A percentile compares a stretch with the other conserved stretches of the same genome.
Evolutionary conservation across 2,329 filamentous ascomycete genomes (phyloP).

Genomic region (Paecilomyces dactylethromorphus): DNA sequence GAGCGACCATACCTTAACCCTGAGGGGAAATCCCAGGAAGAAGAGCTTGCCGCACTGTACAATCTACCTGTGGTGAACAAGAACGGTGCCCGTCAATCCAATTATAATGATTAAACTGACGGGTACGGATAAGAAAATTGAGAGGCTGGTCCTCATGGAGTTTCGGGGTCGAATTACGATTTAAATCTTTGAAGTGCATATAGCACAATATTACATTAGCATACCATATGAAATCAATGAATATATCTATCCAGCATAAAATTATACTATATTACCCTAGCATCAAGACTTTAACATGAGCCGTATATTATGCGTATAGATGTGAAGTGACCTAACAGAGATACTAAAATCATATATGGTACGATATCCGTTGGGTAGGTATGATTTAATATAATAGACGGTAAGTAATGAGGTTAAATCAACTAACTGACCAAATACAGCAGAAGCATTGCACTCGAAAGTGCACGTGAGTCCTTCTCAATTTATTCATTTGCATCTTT

Average conservation of each 20-base stretch:
- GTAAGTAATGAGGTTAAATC: background rate
- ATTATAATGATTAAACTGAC: slow-evolving; percentile 48
- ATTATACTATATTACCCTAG: too few species aligned
- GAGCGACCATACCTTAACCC: slow-evolving; percentile 42
- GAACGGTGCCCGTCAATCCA: slow-evolving; percentile 49
- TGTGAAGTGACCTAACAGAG: background rate
- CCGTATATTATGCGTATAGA: too few species aligned
- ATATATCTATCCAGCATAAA: background rate
- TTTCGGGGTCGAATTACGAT: background rate
- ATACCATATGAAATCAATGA: background rate
- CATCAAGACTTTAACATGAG: too few species aligned
- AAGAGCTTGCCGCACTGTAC: slow-evolving; percentile 43
- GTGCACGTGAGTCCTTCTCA: background rate
- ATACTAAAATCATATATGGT: background rate
- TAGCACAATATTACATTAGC: background rate
- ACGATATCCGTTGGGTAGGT: background rate
- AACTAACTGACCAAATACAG: background rate
- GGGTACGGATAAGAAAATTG: background rate
- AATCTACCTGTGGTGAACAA: slow-evolving; percentile 48
- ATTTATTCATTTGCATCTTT: background rate
- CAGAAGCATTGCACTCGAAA: background rate
- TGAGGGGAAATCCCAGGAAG: slow-evolving; percentile 47
- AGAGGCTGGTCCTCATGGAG: background rate
- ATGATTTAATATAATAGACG: background rate
- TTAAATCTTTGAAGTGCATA: background rate